Base-by-base conservation (phyloP, 75 land plant species). In the Selaginella tamariscina region DNA sequence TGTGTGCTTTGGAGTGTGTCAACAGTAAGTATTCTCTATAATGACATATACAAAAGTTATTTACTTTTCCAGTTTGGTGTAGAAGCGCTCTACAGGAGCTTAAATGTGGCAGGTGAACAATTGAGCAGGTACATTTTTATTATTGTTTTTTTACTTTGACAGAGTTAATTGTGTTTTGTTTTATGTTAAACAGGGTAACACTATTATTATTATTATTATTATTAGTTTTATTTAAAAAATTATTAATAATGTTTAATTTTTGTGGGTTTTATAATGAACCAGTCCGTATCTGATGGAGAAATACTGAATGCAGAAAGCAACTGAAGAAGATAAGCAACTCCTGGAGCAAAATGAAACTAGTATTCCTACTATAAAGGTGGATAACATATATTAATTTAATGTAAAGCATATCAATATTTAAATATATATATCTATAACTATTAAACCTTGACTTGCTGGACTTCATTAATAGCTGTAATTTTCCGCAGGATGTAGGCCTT, bases 261-360 rank as follows among this genome's bases (percentile, higher is more conserved):
- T 5, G 49, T 39, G 11, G 49, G 5, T 39, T 5, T 5, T 39
- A 39, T 15, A 15, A 5, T 39, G 49, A 39, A 5, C 49, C 49
- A 39, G 49, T 15, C 11, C 5, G 5, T 39, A 39, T 39, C 49
- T 39, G 49, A 39, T 39, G 49, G 49, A 39, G 49, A 39, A 39
- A 39, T 39, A 15, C 49, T 39, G 49, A 39, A 39, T 39, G 49
- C 49, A 39, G 49, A 39, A 39, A 39, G 62, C 62, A 5, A n/a
- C 26, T 59, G 62, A 59, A 5, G 21, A n/a, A 2, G 62, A 59
- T 59, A 27, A 59, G 27, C 23, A 59, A n/a, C 21, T 39, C 49
- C 49, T 39, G 49, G 49, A 39, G 49, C 49, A 39, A 15, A 39
- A 5, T 39, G 15, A 5, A 59, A 5, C 23, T 26, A 9, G 8